phyloP scores from a whole-genome alignment of 192 early-diverging fungal species.

The Backusella macrospora region DNA sequence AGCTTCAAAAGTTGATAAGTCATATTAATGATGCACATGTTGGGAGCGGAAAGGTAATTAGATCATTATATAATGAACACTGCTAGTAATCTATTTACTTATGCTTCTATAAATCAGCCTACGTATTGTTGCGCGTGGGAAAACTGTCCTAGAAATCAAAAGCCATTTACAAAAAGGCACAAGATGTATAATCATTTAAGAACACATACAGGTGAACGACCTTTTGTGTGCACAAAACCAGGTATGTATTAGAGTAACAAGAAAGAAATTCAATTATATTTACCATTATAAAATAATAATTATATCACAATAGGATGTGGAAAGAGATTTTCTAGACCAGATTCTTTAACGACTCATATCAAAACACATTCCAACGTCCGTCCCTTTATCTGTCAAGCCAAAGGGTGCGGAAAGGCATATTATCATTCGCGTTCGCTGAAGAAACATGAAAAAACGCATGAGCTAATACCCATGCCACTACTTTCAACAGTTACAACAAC shows the following conservation, averaged over 20 bases:
- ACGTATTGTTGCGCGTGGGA: slow-evolving; percentile 56
- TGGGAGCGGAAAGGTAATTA: slow-evolving; percentile 57
- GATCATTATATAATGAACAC: not conserved
- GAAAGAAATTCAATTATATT: not conserved
- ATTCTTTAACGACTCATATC: slow-evolving; percentile 59
- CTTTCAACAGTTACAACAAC: not conserved
- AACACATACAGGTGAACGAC: slow-evolving; percentile 76
- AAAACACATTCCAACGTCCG: slow-evolving; percentile 61
- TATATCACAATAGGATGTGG: slow-evolving; percentile 51
- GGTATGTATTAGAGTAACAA: slow-evolving; percentile 16
- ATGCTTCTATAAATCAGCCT: slow-evolving; percentile 27
- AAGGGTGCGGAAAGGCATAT: slow-evolving; percentile 61
- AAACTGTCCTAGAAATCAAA: slow-evolving; percentile 51
- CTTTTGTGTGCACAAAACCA: slow-evolving; percentile 63
- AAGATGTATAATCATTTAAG: slow-evolving; percentile 74
- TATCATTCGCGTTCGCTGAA: slow-evolving; percentile 63
- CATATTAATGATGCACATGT: slow-evolving; percentile 57
- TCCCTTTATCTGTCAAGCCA: slow-evolving; percentile 51
- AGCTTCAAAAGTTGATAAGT: slow-evolving; percentile 49
- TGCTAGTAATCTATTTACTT: not conserved
- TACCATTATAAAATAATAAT: not conserved
- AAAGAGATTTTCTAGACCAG: slow-evolving; percentile 73
- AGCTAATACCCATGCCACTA: not conserved
- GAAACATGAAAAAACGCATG: slow-evolving; percentile 64
- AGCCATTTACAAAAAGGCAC: slow-evolving; percentile 71